These are phyloP conservation scores for Haplosporangium sp. DNA, from an alignment of 371 early-diverging fungal genomes.

Conservation along the genomic window DNA sequence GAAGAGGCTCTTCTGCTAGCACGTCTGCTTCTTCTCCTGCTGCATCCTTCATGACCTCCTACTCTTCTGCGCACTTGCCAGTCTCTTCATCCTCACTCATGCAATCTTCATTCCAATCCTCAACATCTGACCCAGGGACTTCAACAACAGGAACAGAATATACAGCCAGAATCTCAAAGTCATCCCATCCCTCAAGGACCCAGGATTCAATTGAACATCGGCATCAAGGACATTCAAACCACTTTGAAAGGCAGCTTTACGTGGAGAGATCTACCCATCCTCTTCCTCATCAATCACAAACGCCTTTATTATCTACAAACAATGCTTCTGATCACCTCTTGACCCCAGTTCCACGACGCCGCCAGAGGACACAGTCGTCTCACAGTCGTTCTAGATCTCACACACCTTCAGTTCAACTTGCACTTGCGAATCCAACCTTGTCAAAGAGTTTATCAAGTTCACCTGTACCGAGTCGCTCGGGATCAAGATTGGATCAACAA, in stretches of 20 bases:
- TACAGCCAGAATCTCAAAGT: neutral
- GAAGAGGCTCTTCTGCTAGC: slow-evolving; percentile 5
- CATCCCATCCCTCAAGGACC: neutral
- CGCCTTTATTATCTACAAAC: neutral
- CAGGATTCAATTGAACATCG: neutral
- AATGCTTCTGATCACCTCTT: neutral
- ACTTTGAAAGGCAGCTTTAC: neutral
- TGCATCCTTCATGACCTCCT: neutral
- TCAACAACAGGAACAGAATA: neutral
- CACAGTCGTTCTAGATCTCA: slow-evolving; percentile 22
- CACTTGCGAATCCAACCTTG: slow-evolving; percentile 44
- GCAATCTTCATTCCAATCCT: neutral
- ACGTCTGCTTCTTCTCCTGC: slow-evolving; percentile 2
- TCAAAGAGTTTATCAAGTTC: slow-evolving; percentile 45
- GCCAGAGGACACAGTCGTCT: slow-evolving; percentile 27
- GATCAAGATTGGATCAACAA: slow-evolving; percentile 23
- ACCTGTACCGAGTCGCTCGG: slow-evolving; percentile 27
- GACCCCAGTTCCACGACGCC: slow-evolving; percentile 20
- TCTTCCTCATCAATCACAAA: neutral
- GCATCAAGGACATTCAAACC: neutral
- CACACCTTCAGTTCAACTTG: slow-evolving; percentile 42
- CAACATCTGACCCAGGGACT: neutral
- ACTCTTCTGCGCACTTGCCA: neutral
- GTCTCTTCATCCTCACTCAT: slow-evolving; percentile 4
- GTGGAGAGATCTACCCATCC: neutral